A percentile compares a stretch with the other conserved stretches of the same genome.
Conservation (phyloP, 108 stramenopile genomes). For the Licmophora abbreviata region DNA sequence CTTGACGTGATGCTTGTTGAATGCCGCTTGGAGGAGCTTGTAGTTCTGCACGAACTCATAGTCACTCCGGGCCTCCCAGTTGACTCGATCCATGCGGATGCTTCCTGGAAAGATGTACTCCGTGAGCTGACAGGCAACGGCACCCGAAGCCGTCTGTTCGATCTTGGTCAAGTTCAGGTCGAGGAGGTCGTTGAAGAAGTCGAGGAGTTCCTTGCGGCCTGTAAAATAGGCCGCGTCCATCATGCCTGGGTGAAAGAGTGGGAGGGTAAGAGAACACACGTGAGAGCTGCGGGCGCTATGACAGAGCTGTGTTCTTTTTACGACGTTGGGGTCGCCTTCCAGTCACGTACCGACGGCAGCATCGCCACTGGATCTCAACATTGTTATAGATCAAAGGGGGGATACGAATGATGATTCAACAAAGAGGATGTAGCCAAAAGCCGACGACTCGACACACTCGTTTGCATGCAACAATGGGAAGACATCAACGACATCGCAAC, state of each 20-base stretch:
- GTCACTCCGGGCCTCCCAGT: slow-evolving; percentile 87
- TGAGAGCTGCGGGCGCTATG: background rate
- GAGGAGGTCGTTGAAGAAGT: slow-evolving; percentile 91
- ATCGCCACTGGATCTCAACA: slow-evolving; percentile 6
- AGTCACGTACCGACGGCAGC: slow-evolving; percentile 13
- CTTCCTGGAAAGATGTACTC: slow-evolving; percentile 90
- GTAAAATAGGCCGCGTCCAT: slow-evolving; percentile 99
- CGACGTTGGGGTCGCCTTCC: background rate
- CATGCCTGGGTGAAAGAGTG: slow-evolving; percentile 59
- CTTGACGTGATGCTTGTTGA: slow-evolving; percentile 74
- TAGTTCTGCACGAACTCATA: slow-evolving; percentile 93
- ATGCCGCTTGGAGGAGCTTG: slow-evolving; percentile 95
- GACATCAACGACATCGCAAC: no score
- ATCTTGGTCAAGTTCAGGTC: slow-evolving; percentile 88
- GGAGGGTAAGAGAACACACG: slow-evolving; percentile 2
- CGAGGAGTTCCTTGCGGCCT: slow-evolving; percentile 87
- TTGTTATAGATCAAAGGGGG: no score
- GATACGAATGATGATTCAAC: no score
- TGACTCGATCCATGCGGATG: slow-evolving; percentile 88
- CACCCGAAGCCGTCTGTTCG: slow-evolving; percentile 96
- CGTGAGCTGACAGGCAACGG: slow-evolving; percentile 94
- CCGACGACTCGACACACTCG: no score
- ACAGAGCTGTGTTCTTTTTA: background rate
- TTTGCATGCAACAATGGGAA: no score
- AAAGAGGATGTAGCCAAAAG: no score